Conservation (phyloP, 2,329 filamentous ascomycete species). For the Cephalotrichum gorgonifer region DNA sequence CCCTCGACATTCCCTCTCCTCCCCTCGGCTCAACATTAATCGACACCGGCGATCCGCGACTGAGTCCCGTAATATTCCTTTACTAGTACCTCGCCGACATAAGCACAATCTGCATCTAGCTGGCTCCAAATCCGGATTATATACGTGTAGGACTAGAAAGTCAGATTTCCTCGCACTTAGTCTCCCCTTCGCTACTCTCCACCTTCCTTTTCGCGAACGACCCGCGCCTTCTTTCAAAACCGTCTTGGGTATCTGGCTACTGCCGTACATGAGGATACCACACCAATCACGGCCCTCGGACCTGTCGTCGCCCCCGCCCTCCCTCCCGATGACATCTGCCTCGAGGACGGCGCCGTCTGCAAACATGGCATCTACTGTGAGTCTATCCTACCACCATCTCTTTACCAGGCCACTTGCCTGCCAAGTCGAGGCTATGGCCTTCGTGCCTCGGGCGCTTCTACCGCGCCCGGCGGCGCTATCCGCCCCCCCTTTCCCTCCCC, state of each 20-base stretch:
- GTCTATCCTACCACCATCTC: neutral
- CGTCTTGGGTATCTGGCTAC: neutral
- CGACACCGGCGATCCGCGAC: neutral
- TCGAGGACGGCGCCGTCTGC: neutral
- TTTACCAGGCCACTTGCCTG: neutral
- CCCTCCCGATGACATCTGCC: neutral
- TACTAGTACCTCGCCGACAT: neutral
- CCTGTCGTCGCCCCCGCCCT: too few species aligned
- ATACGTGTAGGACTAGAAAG: too few species aligned
- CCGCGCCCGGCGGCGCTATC: neutral
- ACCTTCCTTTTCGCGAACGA: neutral
- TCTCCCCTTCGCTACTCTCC: neutral
- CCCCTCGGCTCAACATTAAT: neutral
- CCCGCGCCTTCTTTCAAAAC: neutral
- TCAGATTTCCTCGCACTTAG: too few species aligned
- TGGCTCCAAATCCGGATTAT: too few species aligned
- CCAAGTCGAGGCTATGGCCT: neutral
- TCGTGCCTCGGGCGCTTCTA: neutral
- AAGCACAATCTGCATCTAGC: neutral
- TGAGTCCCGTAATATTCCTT: too few species aligned
- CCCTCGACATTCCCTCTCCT: neutral
- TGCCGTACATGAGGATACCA: neutral
- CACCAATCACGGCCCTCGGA: too few species aligned
- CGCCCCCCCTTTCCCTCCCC: neutral
- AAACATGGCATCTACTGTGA: neutral